Evolutionary conservation across 2,329 filamentous ascomycete genomes (phyloP), one percentile per base, ranked within the genome.

Genomic region (Epicoccum sorghinum): DNA sequence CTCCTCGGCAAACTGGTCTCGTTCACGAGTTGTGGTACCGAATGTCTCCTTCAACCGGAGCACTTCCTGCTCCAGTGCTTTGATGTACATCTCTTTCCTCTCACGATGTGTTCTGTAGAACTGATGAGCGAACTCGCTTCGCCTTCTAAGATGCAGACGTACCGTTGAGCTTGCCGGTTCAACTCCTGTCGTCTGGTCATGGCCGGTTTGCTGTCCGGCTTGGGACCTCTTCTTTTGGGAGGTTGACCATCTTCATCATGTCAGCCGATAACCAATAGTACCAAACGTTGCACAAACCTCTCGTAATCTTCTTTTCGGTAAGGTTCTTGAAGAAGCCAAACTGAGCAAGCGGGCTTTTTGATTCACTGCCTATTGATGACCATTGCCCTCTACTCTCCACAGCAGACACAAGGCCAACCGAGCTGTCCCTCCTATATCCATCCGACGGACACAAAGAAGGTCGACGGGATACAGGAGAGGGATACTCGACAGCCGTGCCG

Each of bases 81-180:
- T 96, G 79, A 97, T 96, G 74, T 98, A 98, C 66, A 92, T 84
- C 77, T 98, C 95, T 75, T 98, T 98, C 63, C 95, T 87, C 78
- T 98, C 95, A 51, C 95, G 91, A 76, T 99, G 95, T 14, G 95
- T 98, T 71, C 95, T 96, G 70, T 0, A 13, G 7, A 3, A 18
- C 49, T 52, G 45, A 53, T 71, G 30, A 71, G 61, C 29, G 23
- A 37, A 40, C 18, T 33, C 25, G 27, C 24, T 1, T 13, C 35
- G 41, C 6, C 6, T 18, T 38, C 10, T 29, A 24, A 25, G 13
- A 13, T 23, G 30, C 43, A 9, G 37, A n/a, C 48, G 7, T 85
- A 96, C 93, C 93, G 89, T 76, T 98, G 95, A 27, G 95, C 95
- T 78, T 98, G 93, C 60, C 95, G 86, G 72, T 98, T 98, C 57